phyloP scores from a whole-genome alignment of 495 filamentous ascomycete species.

The Penicillium daleae region DNA sequence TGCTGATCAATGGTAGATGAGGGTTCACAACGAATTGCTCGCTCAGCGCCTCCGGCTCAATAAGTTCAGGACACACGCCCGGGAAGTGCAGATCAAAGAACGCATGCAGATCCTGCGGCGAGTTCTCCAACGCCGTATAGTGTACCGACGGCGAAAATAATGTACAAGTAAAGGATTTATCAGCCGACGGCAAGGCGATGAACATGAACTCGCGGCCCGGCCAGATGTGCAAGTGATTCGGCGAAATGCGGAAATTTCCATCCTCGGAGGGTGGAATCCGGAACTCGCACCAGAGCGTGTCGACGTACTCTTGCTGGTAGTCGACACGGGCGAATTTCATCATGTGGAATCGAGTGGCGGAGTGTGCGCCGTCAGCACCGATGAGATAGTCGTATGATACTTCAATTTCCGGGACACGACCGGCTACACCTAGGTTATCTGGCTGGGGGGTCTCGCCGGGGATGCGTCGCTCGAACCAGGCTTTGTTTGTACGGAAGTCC shows the following conservation, averaged over 20 bases:
- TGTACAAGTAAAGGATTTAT: constrained; percentile 94
- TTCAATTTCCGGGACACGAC: constrained; percentile 63
- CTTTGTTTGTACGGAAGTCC: constrained; percentile 74
- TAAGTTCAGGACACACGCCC: constrained; percentile 79
- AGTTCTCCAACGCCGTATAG: constrained; percentile 57
- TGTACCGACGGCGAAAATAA: constrained; percentile 74
- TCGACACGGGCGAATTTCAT: constrained; percentile 91
- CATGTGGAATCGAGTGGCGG: constrained; percentile 82
- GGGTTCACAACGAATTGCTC: constrained; percentile 77
- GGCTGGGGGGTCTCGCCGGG: constrained; percentile 38
- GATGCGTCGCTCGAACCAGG: constrained; percentile 77
- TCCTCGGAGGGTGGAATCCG: constrained; percentile 65
- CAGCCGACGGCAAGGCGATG: constrained; percentile 88
- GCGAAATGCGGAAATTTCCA: constrained; percentile 74
- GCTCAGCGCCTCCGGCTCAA: constrained; percentile 66
- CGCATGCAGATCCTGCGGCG: constrained; percentile 56
- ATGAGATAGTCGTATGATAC: constrained; percentile 89
- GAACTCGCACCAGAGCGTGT: constrained; percentile 97
- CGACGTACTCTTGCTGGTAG: constrained; percentile 95
- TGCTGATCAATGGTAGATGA: constrained; percentile 87
- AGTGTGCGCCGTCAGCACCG: constrained; percentile 96
- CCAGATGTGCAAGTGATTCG: constrained; percentile 97
- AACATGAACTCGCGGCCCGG: constrained; percentile 94
- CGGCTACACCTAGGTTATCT: constrained; percentile 32
- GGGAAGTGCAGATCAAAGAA: constrained; percentile 86